Conservation (phyloP, 495 filamentous ascomycete genomes). For the Penicillium atrosanguineum region DNA sequence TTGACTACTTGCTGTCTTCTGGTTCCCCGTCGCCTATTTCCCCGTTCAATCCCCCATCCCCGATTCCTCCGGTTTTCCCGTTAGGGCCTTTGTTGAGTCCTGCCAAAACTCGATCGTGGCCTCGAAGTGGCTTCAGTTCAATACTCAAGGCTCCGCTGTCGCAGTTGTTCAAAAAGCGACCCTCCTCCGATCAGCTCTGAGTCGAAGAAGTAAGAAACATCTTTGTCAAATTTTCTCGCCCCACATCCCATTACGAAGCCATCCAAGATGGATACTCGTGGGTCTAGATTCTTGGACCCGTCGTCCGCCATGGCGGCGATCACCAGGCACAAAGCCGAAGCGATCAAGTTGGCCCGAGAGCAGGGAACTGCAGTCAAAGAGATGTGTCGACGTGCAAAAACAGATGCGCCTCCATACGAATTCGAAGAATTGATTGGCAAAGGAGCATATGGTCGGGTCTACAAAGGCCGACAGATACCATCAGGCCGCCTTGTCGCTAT, state of each 20-base stretch:
- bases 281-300: conserved; percentile 41
- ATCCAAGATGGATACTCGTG: conserved; percentile 32
- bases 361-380: conserved; percentile 47
- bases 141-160: not conserved
- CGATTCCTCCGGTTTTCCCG: not conserved
- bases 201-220: not conserved
- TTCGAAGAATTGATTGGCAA: conserved; percentile 92
- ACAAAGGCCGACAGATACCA: conserved; percentile 67
- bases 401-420: conserved; percentile 60
- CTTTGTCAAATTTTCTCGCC: not conserved
- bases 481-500: conserved; percentile 73
- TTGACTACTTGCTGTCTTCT: not conserved
- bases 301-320: conserved; percentile 47
- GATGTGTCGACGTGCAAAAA: conserved; percentile 48
- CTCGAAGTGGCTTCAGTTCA: not conserved
- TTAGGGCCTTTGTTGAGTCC: not conserved
- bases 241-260: not conserved
- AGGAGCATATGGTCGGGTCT: conserved; percentile 92
- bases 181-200: not conserved
- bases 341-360: conserved; percentile 49
- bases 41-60: not conserved
- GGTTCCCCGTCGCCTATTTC: not conserved
- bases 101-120: not conserved
- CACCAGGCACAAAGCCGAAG: conserved; percentile 48
- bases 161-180: not conserved